Percentiles rank a stretch among this genome's conserved stretches.
Evolutionary conservation across 2,329 filamentous ascomycete genomes (phyloP).

Genomic region (Aspergillus sp.): DNA sequence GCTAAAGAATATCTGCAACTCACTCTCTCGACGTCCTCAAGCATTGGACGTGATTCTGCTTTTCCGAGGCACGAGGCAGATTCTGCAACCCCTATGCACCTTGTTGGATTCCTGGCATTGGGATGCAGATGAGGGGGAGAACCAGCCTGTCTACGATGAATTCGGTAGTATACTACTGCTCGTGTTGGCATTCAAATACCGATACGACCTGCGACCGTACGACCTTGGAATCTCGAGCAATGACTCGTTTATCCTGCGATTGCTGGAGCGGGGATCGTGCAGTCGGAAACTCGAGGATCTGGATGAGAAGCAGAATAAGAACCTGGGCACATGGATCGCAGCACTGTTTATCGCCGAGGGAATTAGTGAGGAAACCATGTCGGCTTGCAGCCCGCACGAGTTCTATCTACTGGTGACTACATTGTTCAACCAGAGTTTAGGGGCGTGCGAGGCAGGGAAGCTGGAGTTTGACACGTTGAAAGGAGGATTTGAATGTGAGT

Average conservation of each 20-base stretch:
- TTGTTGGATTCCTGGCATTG: conserved; percentile 61
- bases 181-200: conserved; percentile 53
- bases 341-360: conserved; percentile 60
- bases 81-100: conserved; percentile 55
- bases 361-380: conserved; percentile 61
- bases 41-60: conserved; percentile 57
- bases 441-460: conserved; percentile 52
- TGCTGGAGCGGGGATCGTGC: conserved; percentile 44
- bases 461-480: conserved; percentile 56
- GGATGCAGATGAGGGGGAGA: conserved; percentile 61
- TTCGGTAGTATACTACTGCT: conserved; percentile 59
- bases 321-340: conserved; percentile 57
- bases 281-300: conserved; percentile 48
- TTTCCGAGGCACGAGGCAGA: conserved; percentile 52
- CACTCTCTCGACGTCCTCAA: conserved; percentile 51
- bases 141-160: conserved; percentile 62
- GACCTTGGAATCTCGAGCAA: conserved; percentile 49
- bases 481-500: conserved; percentile 57
- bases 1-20: conserved; percentile 56
- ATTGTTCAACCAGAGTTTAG: conserved; percentile 57
- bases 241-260: conserved; percentile 52
- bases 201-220: conserved; percentile 49
- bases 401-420: conserved; percentile 61
- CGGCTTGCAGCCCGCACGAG: conserved; percentile 59
- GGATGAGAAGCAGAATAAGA: conserved; percentile 51